Evolutionary conservation across 2,329 filamentous ascomycete species (phyloP).

Genomic region (Magnaporthiopsis rhizophila): DNA sequence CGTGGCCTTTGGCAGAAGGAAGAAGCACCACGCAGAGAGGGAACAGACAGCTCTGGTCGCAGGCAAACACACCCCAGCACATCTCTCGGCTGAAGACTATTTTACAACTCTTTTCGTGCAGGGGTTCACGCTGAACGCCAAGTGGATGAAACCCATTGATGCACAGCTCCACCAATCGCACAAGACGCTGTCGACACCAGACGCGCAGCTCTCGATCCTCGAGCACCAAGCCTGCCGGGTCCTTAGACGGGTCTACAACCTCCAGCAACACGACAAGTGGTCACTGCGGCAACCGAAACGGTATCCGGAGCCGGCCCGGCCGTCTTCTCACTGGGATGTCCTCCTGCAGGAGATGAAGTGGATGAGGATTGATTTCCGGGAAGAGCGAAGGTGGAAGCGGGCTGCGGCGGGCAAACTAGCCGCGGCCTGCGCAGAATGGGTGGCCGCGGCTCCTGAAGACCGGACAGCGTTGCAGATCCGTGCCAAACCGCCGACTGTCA

Average conservation of each 20-base stretch:
- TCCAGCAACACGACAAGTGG: slow-evolving; percentile 90
- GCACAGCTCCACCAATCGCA: slow-evolving; percentile 74
- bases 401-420: slow-evolving; percentile 73
- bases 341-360: slow-evolving; percentile 89
- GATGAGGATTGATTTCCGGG: slow-evolving; percentile 94
- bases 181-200: slow-evolving; percentile 81
- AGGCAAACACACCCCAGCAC: slow-evolving; percentile 38
- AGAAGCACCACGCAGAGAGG: slow-evolving; percentile 31
- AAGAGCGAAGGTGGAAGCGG: slow-evolving; percentile 92
- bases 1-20: slow-evolving; percentile 27
- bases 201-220: slow-evolving; percentile 73
- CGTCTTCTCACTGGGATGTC: slow-evolving; percentile 75
- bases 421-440: slow-evolving; percentile 76
- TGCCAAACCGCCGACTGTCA: slow-evolving; percentile 24
- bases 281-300: slow-evolving; percentile 83
- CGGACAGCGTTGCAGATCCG: slow-evolving; percentile 62
- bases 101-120: slow-evolving; percentile 56
- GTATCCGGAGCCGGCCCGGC: slow-evolving; percentile 69
- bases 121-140: slow-evolving; percentile 44
- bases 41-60: slow-evolving; percentile 2
- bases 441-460: slow-evolving; percentile 55
- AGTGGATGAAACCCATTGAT: slow-evolving; percentile 56
- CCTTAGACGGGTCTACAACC: slow-evolving; percentile 75
- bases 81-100: slow-evolving; percentile 51
- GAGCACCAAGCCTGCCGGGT: slow-evolving; percentile 86